Base-by-base conservation (phyloP, 495 filamentous ascomycete species). In the Ascodesmis nigricans region DNA sequence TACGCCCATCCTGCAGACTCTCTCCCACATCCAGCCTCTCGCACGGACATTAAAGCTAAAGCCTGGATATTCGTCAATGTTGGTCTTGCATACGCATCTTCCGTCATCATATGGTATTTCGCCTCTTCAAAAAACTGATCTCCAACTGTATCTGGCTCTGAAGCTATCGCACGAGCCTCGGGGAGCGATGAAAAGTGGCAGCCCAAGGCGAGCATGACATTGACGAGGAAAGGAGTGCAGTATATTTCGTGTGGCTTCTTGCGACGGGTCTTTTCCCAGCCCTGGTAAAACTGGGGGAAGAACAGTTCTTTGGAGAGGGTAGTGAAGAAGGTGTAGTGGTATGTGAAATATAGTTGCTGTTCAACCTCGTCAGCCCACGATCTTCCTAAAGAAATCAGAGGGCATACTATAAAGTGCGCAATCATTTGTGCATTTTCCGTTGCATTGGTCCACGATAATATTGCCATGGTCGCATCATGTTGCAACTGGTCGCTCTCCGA, bases 1-100 rank as follows among this genome's bases (percentile, higher is more conserved):
- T 95, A 97, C 3, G 92, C 79, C 87, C 87, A 97, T 7, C 87
- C 87, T 51, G 82, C 90, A 21, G 79, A 78, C 58, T 97, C 87
- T 20, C 87, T 66, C 0, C 81, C 87, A 55, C 87, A 97, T 3
- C 87, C 87, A 3, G 87, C 90, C 57, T 97, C 87, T 32, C 87
- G 66, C 4, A 95, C 87, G 35, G 81, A 91, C 84, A 97, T 93
- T 42, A 97, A 60, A 1, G 81, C 81, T 33, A 95, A 56, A 0
- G 87, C 87, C 55, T 97, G 87, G 13, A 97, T 79, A 0, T 84
- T 93, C n/a, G 84, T 78, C 33, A 97, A 60, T 31, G 71, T 72
- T 5, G 87, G 78, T 48, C 74, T 84, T 45, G 82, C 83, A 47
- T 91, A 82, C 53, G 92, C 79, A 43, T 95, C 90, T 42, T 91